Percentiles rank a stretch among this genome's conserved stretches.
These are phyloP conservation scores for Hyaloscypha variabilis DNA, from an alignment of 495 filamentous ascomycete genomes.

Conservation along the genomic window DNA sequence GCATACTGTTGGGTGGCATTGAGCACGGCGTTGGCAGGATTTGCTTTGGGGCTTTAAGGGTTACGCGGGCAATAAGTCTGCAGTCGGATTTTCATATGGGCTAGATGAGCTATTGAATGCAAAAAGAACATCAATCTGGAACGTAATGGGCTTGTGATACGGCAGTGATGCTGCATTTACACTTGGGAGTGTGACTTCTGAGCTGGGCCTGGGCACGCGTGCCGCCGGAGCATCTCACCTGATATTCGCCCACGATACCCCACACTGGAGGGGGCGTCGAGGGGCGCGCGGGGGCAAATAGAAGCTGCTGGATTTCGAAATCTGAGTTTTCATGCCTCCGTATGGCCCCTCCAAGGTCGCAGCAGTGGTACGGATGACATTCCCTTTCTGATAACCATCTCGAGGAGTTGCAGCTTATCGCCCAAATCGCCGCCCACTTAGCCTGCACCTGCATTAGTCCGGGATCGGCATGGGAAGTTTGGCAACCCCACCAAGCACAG, in stretches of 20 bases:
- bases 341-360: background rate
- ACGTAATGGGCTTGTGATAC: background rate
- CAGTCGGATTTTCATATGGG: background rate
- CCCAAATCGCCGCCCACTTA: background rate
- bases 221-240: background rate
- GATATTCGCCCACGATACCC: background rate
- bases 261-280: background rate
- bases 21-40: conserved; percentile 20
- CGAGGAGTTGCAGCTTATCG: conserved; percentile 10
- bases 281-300: conserved; percentile 6
- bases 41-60: conserved; percentile 5
- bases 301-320: background rate
- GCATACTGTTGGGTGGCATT: conserved; percentile 20
- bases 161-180: background rate
- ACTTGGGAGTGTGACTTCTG: background rate
- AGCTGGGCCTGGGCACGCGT: background rate
- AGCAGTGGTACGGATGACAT: conserved; percentile 12
- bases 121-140: conserved; percentile 9
- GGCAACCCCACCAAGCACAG: background rate
- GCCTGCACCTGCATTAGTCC: conserved; percentile 14
- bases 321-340: background rate
- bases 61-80: background rate
- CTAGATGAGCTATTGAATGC: conserved; percentile 7
- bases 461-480: conserved; percentile 16
- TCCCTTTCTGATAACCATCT: conserved; percentile 6